These are phyloP conservation scores for Artemisia argyi DNA, from an alignment of 129 eudicot species.

Conservation along the genomic window DNA sequence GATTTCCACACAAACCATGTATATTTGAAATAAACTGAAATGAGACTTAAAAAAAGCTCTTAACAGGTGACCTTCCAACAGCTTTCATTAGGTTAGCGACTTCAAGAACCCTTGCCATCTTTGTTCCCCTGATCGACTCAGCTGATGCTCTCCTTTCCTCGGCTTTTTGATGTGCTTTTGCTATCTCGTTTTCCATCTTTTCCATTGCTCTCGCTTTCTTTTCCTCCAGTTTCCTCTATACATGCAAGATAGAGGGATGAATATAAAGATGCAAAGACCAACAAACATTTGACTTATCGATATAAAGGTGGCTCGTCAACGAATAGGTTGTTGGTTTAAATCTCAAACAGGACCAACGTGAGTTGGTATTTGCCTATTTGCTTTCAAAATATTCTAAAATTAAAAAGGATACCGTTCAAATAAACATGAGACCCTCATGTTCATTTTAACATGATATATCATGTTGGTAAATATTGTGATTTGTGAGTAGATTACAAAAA, in stretches of 20 bases:
- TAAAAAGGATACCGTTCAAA: too few species aligned
- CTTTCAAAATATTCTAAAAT: too few species aligned
- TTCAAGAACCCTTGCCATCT: slow-evolving; percentile 69
- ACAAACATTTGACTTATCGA: too few species aligned
- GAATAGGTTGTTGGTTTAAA: too few species aligned
- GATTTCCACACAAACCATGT: background rate
- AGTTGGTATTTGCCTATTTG: too few species aligned
- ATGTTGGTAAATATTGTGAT: too few species aligned
- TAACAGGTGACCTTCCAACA: slow-evolving; percentile 72
- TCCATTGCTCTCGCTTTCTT: slow-evolving; percentile 80
- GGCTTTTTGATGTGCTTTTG: slow-evolving; percentile 83
- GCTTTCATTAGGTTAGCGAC: slow-evolving; percentile 73
- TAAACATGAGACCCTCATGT: too few species aligned
- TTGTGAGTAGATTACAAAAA: too few species aligned
- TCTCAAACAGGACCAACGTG: too few species aligned
- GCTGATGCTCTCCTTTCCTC: slow-evolving; percentile 81
- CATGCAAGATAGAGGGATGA: background rate
- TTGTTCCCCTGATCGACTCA: slow-evolving; percentile 73
- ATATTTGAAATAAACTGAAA: background rate
- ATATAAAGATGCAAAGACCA: background rate
- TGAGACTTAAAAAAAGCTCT: slow-evolving; percentile 47
- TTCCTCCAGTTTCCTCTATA: slow-evolving; percentile 84
- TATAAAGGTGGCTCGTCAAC: too few species aligned
- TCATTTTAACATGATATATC: too few species aligned
- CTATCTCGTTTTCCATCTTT: slow-evolving; percentile 84